Percentiles rank a stretch among this genome's conserved stretches.
Conservation (phyloP, 2,329 filamentous ascomycete genomes). For the Neophaeococcomyces mojaviensis region DNA sequence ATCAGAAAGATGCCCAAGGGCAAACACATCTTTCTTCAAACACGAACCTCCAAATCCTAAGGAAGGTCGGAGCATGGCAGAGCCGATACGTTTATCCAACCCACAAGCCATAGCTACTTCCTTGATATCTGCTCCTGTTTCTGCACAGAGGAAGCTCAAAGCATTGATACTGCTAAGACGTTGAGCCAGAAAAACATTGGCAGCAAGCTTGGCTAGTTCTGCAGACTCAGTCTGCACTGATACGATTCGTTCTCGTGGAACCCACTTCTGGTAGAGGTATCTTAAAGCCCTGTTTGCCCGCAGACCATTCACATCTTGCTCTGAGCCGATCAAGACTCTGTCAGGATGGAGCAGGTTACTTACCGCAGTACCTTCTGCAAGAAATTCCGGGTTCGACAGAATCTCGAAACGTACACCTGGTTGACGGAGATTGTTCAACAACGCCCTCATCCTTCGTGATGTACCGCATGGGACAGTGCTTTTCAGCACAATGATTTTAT, state of each 20-base stretch:
- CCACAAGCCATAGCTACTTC: slow-evolving; percentile 63
- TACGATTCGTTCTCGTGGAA: slow-evolving; percentile 58
- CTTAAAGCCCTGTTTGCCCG: slow-evolving; percentile 57
- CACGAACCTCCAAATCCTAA: slow-evolving; percentile 75
- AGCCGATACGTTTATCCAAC: slow-evolving; percentile 63
- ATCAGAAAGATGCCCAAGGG: slow-evolving; percentile 65
- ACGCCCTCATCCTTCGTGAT: slow-evolving; percentile 60
- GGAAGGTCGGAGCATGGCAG: slow-evolving; percentile 64
- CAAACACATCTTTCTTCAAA: slow-evolving; percentile 74
- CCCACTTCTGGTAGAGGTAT: slow-evolving; percentile 63
- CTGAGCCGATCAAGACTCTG: slow-evolving; percentile 66
- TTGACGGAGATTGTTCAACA: slow-evolving; percentile 40
- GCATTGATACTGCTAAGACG: slow-evolving; percentile 75
- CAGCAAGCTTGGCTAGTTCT: slow-evolving; percentile 69
- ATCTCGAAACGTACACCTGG: slow-evolving; percentile 57
- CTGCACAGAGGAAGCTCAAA: slow-evolving; percentile 71
- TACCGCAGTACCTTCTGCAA: slow-evolving; percentile 70
- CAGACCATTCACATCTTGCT: slow-evolving; percentile 51
- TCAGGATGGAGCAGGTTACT: slow-evolving; percentile 63
- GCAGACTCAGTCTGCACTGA: slow-evolving; percentile 70
- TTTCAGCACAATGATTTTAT: slow-evolving; percentile 73
- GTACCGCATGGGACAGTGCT: slow-evolving; percentile 72
- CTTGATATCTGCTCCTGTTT: slow-evolving; percentile 65
- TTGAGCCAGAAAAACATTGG: slow-evolving; percentile 74
- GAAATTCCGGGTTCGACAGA: slow-evolving; percentile 73